These are phyloP conservation scores for Angomonas ambiguus DNA, from an alignment of 208 protist genomes.

Conservation along the genomic window DNA sequence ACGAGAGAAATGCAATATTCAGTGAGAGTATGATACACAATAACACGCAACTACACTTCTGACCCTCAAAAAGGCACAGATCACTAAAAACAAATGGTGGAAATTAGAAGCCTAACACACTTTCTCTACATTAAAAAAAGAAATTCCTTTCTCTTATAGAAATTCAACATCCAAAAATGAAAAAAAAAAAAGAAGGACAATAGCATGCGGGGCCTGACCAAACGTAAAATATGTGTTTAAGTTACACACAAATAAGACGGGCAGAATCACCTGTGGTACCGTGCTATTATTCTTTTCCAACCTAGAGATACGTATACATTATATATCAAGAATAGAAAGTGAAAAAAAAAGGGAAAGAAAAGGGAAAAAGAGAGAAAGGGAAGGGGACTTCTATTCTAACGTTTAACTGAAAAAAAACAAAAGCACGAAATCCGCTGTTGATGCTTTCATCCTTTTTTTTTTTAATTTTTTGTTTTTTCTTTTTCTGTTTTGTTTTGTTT, in stretches of 20 bases:
- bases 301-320: background rate
- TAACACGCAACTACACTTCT: too few species aligned
- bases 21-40: too few species aligned
- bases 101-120: background rate
- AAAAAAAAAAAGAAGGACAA: constrained; percentile 18
- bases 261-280: background rate
- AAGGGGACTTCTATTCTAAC: too few species aligned
- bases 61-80: background rate
- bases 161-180: constrained; percentile 13
- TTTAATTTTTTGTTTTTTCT: background rate
- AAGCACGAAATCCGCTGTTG: background rate
- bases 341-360: background rate
- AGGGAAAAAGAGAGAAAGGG: constrained; percentile 8
- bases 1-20: background rate
- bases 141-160: constrained; percentile 7
- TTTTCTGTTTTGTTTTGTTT: background rate
- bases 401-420: background rate
- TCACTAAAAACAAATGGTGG: too few species aligned
- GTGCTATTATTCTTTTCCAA: background rate
- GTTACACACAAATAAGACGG: constrained; percentile 2
- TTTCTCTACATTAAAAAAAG: background rate
- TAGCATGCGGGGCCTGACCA: constrained; percentile 7
- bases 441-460: background rate
- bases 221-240: constrained; percentile 6
- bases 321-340: constrained; percentile 9